These are phyloP conservation scores for Ascochyta pisi DNA, from an alignment of 2,329 filamentous ascomycete genomes.

Conservation along the genomic window DNA sequence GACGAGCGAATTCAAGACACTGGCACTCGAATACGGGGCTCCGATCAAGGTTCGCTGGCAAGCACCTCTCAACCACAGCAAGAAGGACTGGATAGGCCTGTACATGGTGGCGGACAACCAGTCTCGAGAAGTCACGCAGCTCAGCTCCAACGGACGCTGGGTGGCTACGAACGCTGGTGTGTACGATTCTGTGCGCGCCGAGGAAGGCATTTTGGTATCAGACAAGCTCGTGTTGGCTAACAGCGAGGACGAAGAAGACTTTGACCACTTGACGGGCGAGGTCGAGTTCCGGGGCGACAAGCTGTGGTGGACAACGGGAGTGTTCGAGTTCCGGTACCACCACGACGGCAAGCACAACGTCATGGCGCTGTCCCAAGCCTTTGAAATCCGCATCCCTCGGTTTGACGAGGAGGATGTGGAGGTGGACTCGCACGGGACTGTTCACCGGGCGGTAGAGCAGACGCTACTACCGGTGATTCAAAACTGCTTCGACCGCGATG, in stretches of 20 bases:
- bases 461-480: constrained; percentile 82
- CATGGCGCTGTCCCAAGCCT: constrained; percentile 91
- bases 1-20: constrained; percentile 70
- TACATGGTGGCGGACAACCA: constrained; percentile 96
- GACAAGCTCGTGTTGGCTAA: constrained; percentile 65
- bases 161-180: constrained; percentile 76
- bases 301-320: constrained; percentile 94
- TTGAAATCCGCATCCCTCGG: constrained; percentile 83
- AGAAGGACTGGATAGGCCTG: constrained; percentile 92
- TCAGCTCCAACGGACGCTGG: constrained; percentile 90
- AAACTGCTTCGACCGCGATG: constrained; percentile 92
- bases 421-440: constrained; percentile 64
- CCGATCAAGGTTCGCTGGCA: constrained; percentile 91
- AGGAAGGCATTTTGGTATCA: constrained; percentile 75
- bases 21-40: constrained; percentile 86
- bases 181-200: constrained; percentile 77
- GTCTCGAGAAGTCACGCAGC: constrained; percentile 81
- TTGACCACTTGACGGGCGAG: constrained; percentile 75
- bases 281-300: constrained; percentile 91
- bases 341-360: constrained; percentile 91
- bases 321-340: constrained; percentile 97
- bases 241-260: constrained; percentile 55
- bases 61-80: constrained; percentile 84
- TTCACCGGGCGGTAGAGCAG: constrained; percentile 74
- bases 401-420: constrained; percentile 78